These are phyloP conservation scores for Boletus rubescentipes DNA, from an alignment of 768 basidiomycete species.

Conservation along the genomic window DNA sequence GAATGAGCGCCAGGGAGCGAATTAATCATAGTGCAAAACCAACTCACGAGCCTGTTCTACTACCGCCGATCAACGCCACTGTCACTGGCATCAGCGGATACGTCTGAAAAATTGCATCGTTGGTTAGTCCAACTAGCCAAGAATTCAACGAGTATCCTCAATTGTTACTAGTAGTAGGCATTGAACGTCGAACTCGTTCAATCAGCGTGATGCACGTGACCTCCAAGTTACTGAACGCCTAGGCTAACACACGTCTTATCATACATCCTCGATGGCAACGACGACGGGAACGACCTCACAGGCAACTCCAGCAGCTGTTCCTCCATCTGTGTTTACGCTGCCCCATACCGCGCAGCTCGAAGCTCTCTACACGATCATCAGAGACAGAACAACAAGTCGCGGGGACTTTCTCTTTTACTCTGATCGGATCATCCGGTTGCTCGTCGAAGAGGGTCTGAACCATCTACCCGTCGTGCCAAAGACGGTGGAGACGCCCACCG, in stretches of 20 bases:
- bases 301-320: conserved; percentile 43
- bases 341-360: conserved; percentile 92
- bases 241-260: background rate
- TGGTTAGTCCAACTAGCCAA: no score
- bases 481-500: conserved; percentile 81
- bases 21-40: no score
- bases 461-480: conserved; percentile 76
- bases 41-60: no score
- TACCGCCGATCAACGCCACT: no score
- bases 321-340: conserved; percentile 84
- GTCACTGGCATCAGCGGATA: no score
- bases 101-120: no score
- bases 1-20: no score
- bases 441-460: conserved; percentile 87
- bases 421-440: conserved; percentile 83
- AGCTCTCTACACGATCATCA: conserved; percentile 92
- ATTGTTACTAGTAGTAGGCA: no score
- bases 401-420: conserved; percentile 98
- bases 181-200: no score
- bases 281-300: conserved; percentile 31
- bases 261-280: conserved; percentile 14
- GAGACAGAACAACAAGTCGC: conserved; percentile 81
- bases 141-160: no score
- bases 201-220: no score
- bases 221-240: no score